A percentile compares a stretch with the other conserved stretches of the same genome.
Conservation (phyloP, 257 asterid species). For the Linaria vulgaris region DNA sequence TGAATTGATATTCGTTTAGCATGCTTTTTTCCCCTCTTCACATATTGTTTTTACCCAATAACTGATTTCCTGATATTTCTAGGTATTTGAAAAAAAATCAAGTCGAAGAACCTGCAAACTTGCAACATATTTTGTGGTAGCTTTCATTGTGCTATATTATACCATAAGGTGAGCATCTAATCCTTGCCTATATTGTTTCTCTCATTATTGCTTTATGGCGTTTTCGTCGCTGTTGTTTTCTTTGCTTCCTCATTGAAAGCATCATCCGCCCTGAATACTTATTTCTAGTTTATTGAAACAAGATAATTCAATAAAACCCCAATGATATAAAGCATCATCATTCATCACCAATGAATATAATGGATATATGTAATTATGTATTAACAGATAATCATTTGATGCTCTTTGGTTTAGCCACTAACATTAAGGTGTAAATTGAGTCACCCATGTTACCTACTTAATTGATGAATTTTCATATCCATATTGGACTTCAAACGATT, state of each 20-base stretch:
- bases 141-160: conserved; percentile 65
- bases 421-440: too few relatives aligned
- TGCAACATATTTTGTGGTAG: conserved; percentile 59
- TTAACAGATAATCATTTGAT: too few relatives aligned
- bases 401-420: too few relatives aligned
- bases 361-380: too few relatives aligned
- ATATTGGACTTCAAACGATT: too few relatives aligned
- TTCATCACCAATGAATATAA: too few relatives aligned
- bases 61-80: conserved; percentile 29
- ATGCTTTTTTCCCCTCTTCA: neutral
- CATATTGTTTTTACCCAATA: conserved; percentile 22
- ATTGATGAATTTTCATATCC: too few relatives aligned
- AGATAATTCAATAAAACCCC: too few relatives aligned
- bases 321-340: too few relatives aligned
- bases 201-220: neutral
- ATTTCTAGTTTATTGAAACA: neutral
- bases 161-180: conserved; percentile 56
- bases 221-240: neutral
- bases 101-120: conserved; percentile 75
- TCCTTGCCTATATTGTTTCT: conserved; percentile 19
- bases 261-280: neutral
- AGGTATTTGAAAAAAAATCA: conserved; percentile 96
- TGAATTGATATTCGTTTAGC: conserved; percentile 5
- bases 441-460: too few relatives aligned
- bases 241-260: neutral